Conservation (phyloP, 495 filamentous ascomycete genomes). For the Penicillium bovifimosum region DNA sequence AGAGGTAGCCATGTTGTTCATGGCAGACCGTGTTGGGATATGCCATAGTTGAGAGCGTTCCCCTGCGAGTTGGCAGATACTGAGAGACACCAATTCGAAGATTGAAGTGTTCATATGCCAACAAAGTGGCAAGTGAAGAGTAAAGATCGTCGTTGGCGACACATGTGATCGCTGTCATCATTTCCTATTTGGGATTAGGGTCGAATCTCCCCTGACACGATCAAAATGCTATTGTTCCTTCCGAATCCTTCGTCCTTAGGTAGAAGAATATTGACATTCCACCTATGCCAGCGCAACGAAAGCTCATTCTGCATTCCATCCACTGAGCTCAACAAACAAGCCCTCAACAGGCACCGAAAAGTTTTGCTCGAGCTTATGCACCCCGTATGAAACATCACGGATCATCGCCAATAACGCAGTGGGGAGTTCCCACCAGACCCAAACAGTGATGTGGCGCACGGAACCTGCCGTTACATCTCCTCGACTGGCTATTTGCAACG, state of each 20-base stretch:
- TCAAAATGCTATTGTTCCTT: background rate
- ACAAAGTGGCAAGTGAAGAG: background rate
- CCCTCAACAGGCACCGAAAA: background rate
- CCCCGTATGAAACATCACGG: background rate
- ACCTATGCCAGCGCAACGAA: too few species aligned
- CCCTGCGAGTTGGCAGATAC: too few species aligned
- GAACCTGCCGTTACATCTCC: background rate
- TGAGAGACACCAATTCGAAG: too few species aligned
- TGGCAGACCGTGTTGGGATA: background rate
- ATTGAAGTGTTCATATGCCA: too few species aligned
- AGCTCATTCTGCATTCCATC: background rate
- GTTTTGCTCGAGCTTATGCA: background rate
- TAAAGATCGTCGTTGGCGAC: slow-evolving; percentile 1
- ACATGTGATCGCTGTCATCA: background rate
- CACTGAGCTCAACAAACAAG: background rate
- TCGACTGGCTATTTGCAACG: background rate
- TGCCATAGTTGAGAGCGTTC: background rate
- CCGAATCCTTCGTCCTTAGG: too few species aligned
- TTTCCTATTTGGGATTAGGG: background rate
- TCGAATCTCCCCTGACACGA: background rate
- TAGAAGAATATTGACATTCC: too few species aligned
- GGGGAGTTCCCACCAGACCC: background rate
- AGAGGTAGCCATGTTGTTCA: too few species aligned
- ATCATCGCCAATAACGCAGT: slow-evolving; percentile 4
- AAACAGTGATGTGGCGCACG: background rate